Base-by-base conservation (phyloP, 768 basidiomycete genomes). In the Lactarius sanguifluus region DNA sequence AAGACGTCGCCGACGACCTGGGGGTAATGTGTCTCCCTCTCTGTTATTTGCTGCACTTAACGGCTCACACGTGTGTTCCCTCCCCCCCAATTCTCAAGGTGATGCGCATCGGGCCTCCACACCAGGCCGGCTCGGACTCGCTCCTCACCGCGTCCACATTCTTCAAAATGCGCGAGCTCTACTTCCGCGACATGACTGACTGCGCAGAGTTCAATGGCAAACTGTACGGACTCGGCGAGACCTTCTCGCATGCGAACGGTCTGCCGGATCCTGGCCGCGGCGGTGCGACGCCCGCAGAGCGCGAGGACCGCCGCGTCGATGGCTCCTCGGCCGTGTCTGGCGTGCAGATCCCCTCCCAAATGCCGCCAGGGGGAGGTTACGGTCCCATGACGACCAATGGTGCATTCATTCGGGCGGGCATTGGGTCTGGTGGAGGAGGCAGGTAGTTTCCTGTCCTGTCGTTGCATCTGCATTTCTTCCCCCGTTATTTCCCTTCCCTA, bases 71-170 rank as follows among this genome's bases (percentile, higher is more conserved):
- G 57, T 43, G 34, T 61, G 41, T 23, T 56, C 36, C n/a, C 47
- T 12, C 1, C 60, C 57, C 65, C 62, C 59, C 40, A 28, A 50
- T 16, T 45, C 60, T 59, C 2, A 72, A 96, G 95, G 90, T 97
- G 34, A 81, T 88, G 77, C 86, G 96, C 54, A 92, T 94, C 76
- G 94, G 94, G 6, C 84, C 87, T 25, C 92, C 94, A 63, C 95
- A 97, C 77, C 96, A 97, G 79, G 95, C 96, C 12, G 96, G 97
- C 16, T 96, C 94, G n/a, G 97, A 98, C 75, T 94, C 92, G 16
- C 87, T 98, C 50, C 84, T 99, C 56, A 98, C 96, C 8, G 87
- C 94, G 2, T 87, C 90, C 2, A 93, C 93, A 0, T 98, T 98
- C 79, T 98, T 98, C 89, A 92, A 95, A 77, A 92, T 98, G 85